Base-by-base conservation (phyloP, 1,284 basidiomycete genomes). In the Cutaneotrichosporon cavernicola region DNA sequence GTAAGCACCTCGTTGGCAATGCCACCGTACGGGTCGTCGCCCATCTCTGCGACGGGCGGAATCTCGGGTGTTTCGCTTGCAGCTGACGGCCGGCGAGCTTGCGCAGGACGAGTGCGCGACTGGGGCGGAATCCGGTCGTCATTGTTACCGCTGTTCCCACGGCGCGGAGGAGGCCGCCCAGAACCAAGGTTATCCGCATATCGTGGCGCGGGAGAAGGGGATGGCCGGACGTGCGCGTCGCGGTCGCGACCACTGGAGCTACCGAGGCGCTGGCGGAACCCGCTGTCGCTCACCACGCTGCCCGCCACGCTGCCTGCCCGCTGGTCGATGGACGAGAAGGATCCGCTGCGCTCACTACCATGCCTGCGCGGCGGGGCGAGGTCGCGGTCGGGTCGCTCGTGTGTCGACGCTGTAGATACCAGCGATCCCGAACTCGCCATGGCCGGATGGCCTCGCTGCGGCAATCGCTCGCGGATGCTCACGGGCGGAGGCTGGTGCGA, bases 1-100 rank as follows among this genome's bases (percentile, higher is more conserved):
- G 38, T 13, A 8, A 60, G 49, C 4, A 60, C 50, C 32, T 67
- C 66, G 13, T 62, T 60, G 7, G 50, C 59, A 40, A 61, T 61
- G 13, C 56, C 62, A 26, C 59, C 65, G 46, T 58, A 52, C 9
- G 55, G 56, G 32, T 60, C 60, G n/a, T 62, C 60, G 21, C 31
- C 53, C 5, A 38, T 9, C 30, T 58, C 50, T 13, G 22, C 47
- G 2, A 57, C 11, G 13, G 58, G 57, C 3, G 60, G 57, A 26
- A 64, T 58, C 14, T 32, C 51, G 30, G 22, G 53, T 2, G 11
- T n/a, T 7, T 38, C 36, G 58, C 47, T 56, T 7, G 55, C 22
- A 30, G 50, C 51, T 7, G 57, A 61, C 10, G 60, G 60, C 5
- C 47, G 60, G 22, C 46, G 57, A 49, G 43, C 59, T 21, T 51